Percentiles rank a stretch among this genome's conserved stretches.
Conservation (phyloP, 2,329 filamentous ascomycete species). For the Chrysosporium keratinophilum region DNA sequence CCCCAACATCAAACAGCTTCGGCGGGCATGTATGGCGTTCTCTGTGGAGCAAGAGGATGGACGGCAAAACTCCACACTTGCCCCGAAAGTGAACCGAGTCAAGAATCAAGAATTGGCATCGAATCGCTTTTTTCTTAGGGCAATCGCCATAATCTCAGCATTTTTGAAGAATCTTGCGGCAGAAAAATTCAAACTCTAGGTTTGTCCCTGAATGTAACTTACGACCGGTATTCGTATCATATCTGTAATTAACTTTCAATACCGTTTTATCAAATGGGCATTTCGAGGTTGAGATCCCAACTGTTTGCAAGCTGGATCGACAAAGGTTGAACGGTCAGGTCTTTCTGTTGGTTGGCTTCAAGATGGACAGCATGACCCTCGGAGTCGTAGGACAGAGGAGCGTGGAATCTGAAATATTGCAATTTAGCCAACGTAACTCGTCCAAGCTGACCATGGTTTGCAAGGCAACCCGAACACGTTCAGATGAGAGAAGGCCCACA, state of each 20-base stretch:
- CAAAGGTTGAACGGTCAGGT: background rate
- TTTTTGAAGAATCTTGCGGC: background rate
- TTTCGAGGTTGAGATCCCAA: no score
- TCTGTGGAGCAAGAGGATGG: no score
- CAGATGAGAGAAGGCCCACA: no score
- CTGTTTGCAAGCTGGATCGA: background rate
- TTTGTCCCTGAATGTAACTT: conserved; percentile 1
- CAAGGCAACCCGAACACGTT: no score
- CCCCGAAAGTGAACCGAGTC: background rate
- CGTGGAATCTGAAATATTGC: background rate
- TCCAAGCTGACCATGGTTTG: no score
- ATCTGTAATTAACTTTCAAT: background rate
- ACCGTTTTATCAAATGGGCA: background rate
- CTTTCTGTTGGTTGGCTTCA: background rate
- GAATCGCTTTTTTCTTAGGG: background rate
- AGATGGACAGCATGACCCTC: background rate
- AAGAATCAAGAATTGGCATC: background rate
- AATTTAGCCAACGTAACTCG: background rate
- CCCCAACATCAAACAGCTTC: background rate
- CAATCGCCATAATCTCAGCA: background rate
- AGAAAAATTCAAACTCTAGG: background rate
- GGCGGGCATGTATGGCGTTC: background rate
- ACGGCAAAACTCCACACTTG: background rate
- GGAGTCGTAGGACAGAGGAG: background rate
- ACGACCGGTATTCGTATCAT: background rate